These are phyloP conservation scores for Ambrosia hybrid DNA, from an alignment of 140 eudicot species.

Conservation along the genomic window DNA sequence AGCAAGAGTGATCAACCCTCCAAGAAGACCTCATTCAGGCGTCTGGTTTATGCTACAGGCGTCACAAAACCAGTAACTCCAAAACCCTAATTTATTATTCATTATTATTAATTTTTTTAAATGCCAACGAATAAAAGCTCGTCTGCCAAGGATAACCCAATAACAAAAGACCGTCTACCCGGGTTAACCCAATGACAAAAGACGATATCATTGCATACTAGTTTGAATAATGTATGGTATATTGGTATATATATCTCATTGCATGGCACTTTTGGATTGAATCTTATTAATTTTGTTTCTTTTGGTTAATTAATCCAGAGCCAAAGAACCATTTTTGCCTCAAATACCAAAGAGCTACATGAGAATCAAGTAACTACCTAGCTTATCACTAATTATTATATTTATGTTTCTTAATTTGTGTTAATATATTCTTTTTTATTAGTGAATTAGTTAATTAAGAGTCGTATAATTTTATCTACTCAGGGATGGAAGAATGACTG, in stretches of 20 bases:
- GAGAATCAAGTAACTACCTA: constrained; percentile 65
- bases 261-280: constrained; percentile 8
- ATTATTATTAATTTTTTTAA: too few relatives aligned
- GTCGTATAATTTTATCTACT: not conserved
- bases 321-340: constrained; percentile 75
- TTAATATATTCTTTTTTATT: too few relatives aligned
- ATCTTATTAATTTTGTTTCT: not conserved
- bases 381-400: not conserved
- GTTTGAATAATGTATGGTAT: not conserved
- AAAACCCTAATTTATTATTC: constrained; percentile 14
- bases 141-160: too few relatives aligned
- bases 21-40: constrained; percentile 79
- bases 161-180: too few relatives aligned
- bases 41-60: constrained; percentile 82
- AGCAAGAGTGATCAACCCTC: constrained; percentile 66
- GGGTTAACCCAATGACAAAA: too few relatives aligned
- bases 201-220: too few relatives aligned
- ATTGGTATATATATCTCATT: not conserved
- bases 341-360: constrained; percentile 86
- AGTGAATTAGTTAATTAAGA: not conserved
- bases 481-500: constrained; percentile 87
- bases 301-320: constrained; percentile 44
- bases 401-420: not conserved
- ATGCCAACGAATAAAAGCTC: too few relatives aligned
- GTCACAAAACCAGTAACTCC: constrained; percentile 60